phyloP scores from a whole-genome alignment of 2,329 filamentous ascomycete species.

The Neurospora crassa region DNA sequence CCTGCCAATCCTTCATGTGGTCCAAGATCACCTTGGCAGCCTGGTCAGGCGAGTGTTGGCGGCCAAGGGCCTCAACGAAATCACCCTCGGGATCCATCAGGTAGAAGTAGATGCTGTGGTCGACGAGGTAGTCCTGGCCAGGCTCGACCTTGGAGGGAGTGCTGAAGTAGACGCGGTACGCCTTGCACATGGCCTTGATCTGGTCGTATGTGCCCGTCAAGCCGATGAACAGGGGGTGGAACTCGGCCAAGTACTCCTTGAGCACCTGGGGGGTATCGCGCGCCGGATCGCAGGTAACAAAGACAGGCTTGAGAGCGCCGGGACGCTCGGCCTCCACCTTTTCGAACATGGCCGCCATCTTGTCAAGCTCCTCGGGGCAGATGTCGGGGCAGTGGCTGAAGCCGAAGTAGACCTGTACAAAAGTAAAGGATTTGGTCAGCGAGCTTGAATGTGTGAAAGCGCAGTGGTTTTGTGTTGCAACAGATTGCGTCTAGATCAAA shows the following conservation, averaged over 20 bases:
- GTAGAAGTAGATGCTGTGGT: constrained; percentile 99
- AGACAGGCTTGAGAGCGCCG: constrained; percentile 61
- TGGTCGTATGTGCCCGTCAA: constrained; percentile 90
- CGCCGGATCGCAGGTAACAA: constrained; percentile 91
- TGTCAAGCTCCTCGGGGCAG: constrained; percentile 97
- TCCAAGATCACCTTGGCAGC: constrained; percentile 75
- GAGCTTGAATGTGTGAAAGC: not conserved
- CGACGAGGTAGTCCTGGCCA: constrained; percentile 92
- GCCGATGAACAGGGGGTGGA: constrained; percentile 77
- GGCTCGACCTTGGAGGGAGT: constrained; percentile 82
- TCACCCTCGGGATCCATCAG: constrained; percentile 98
- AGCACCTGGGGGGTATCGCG: constrained; percentile 81
- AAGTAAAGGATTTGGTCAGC: not conserved
- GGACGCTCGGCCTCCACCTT: constrained; percentile 45
- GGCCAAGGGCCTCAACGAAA: constrained; percentile 92
- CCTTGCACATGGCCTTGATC: constrained; percentile 90
- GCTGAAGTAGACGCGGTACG: constrained; percentile 94
- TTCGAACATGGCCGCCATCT: constrained; percentile 96
- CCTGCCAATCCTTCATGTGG: constrained; percentile 62
- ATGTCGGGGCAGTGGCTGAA: constrained; percentile 98
- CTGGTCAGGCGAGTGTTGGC: constrained; percentile 85
- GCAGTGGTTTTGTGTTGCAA: not conserved
- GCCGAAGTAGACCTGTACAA: constrained; percentile 78
- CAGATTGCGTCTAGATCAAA: constrained; percentile 8
- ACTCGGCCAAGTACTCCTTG: constrained; percentile 80